Evolutionary conservation across 306 rosid species (phyloP), one percentile per base, ranked within the genome.

Genomic region (Macrotyloma uniflorum): DNA sequence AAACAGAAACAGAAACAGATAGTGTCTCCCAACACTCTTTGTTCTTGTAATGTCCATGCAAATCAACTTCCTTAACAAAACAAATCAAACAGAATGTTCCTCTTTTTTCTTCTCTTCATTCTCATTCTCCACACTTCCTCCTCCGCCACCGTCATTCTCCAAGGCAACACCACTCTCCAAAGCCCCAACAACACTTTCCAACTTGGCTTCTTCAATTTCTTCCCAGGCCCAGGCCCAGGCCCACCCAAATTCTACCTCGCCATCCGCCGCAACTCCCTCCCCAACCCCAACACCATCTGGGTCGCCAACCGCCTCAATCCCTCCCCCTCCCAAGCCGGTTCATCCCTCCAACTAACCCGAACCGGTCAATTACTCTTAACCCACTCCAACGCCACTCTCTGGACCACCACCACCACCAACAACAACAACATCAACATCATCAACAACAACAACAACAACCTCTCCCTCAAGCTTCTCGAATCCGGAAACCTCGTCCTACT

Each of bases 231-330:
- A 68, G 32, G 19, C 33, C 35, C 16, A 42, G 26, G 14, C 40
- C 69, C 67, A 24, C 63, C 85, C 19, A 74, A 43, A 40, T 79
- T 68, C 24, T 89, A 88, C 79, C 84, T 93, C 45, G 87, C 87
- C 1, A 83, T 93, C 32, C 80, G 91, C 75, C 87, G 81, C 78
- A 38, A 88, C 2, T 80, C 84, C 4, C 80, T 91, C 54, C 82
- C 94, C 0, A 22, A 36, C 1, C 89, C 85, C 0, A 88, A 84
- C 50, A 79, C 63, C 75, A 84, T 86, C 46, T 93, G 97, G 98
- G 86, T 93, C 62, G 97, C 93, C 4, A 91, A 93, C 83, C 88
- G 94, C 4, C 83, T 49, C n/a, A 67, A 58, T 1, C 87, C 94
- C 67, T 16, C 77, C 6, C 67, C 46, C 3, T 55, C 85, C 18